Evolutionary conservation across 305 asterid species (phyloP), one percentile per base, ranked within the genome.

Genomic region (Solanum hybrid): DNA sequence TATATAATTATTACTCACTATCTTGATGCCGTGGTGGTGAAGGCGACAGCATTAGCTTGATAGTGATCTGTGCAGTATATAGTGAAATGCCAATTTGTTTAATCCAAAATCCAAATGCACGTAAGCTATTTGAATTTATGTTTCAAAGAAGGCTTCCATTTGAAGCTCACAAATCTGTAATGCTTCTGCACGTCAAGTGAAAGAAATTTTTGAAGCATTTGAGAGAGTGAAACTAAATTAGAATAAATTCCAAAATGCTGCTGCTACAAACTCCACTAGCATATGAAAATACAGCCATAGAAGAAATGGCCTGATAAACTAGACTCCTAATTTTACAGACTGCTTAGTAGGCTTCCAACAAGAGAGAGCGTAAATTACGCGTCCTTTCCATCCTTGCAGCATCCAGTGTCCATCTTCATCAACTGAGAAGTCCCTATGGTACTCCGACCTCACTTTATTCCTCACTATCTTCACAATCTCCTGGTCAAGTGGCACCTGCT

Each of bases 341-440:
- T 46, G 73, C 40, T n/a, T 13, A 29, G 87, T 5, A 75, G 90
- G 91, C 80, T 85, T 89, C 89, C 92, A 91, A 88, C 91, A 91
- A 13, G 91, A 91, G 79, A 89, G 84, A 40, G 90, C 92, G 51
- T 89, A 88, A 34, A 87, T 34, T 7, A 91, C 89, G n/a, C 91
- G 36, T 13, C 91, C 91, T 69, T 89, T 89, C 92, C 92, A 89
- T 82, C 92, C 91, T 88, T 91, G 92, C 35, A 91, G 40, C 90
- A 91, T 60, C 92, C 92, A 91, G 24, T 77, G 51, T 27, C 92
- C 80, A 88, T 89, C 91, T 87, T 91, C 92, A 81, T 82, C 91
- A 56, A 89, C 87, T 14, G 87, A 38, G 82, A 87, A 91, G 66
- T 91, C 91, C 76, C 79, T 89, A 37, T 89, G 89, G 89, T 91